Evolutionary conservation across 2,329 filamentous ascomycete species (phyloP).

Genomic region (Alternaria burnsii): DNA sequence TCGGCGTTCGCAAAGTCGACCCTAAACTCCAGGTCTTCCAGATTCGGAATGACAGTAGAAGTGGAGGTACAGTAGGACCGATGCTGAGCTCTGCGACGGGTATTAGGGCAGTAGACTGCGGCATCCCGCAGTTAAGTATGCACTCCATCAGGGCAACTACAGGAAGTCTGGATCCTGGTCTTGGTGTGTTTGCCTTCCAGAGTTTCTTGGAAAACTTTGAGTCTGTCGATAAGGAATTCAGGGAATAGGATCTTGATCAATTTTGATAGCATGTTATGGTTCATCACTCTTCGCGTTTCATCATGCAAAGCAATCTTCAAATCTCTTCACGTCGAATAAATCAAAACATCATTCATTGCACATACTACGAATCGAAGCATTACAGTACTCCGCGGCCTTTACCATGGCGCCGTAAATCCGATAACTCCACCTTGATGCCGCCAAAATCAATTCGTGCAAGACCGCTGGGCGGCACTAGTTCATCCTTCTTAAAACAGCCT

Average conservation of each 20-base stretch:
- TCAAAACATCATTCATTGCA: slow-evolving; percentile 2
- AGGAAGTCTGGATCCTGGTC: slow-evolving; percentile 82
- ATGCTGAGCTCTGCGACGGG: slow-evolving; percentile 84
- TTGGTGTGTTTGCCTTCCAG: slow-evolving; percentile 88
- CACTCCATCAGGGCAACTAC: slow-evolving; percentile 91
- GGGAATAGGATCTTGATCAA: slow-evolving; percentile 14
- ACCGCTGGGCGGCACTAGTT: background rate
- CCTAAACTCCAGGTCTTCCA: slow-evolving; percentile 86
- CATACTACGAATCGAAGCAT: slow-evolving; percentile 8
- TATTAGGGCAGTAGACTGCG: slow-evolving; percentile 83
- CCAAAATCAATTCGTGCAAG: slow-evolving; percentile 16
- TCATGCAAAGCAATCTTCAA: background rate
- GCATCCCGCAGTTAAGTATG: slow-evolving; percentile 92
- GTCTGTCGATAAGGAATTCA: slow-evolving; percentile 82
- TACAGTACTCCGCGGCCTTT: slow-evolving; percentile 4
- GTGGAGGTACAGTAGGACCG: slow-evolving; percentile 93
- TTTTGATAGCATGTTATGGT: background rate
- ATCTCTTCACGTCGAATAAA: background rate
- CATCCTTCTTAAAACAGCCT: background rate
- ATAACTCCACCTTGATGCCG: slow-evolving; percentile 24
- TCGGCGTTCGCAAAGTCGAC: slow-evolving; percentile 56
- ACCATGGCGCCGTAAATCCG: slow-evolving; percentile 5
- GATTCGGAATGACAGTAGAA: slow-evolving; percentile 90
- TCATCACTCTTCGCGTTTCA: background rate
- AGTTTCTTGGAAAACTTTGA: slow-evolving; percentile 89